Base-by-base conservation (phyloP, 164 flowering plant genomes). In the Umbellularia californica region DNA sequence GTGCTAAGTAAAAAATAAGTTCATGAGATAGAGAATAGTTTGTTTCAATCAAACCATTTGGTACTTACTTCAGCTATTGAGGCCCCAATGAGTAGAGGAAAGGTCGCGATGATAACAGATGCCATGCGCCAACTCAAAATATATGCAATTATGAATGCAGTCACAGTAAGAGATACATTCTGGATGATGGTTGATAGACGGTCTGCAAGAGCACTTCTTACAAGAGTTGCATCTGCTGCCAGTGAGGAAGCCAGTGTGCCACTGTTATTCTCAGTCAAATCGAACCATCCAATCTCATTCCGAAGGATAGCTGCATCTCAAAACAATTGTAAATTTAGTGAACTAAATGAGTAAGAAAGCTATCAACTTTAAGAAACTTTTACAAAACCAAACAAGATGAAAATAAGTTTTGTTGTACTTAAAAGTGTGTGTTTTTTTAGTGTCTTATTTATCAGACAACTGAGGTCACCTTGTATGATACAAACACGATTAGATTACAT, bases 231-330 rank as follows among this genome's bases (percentile, higher is more conserved):
- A 82, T 89, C 90, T 12, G 87, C 88, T 65, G 93, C 93, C 70
- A 93, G 81, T 55, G 73, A 83, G 68, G 93, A 85, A 14, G 84
- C 73, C 65, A 91, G 75, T 14, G 87, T 78, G 5, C 92, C 88
- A 47, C 85, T 85, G 55, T 75, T 88, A 47, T 91, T 90, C 77
- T 88, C 93, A 13, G 89, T 90, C 79, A 82, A 72, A 83, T 93
- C 96, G 71, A 90, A 93, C 98, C 96, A 93, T 6, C 91, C 94
- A 74, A 90, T 74, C 84, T 93, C 95, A 71, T 90, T 91, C n/a
- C 77, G 67, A 70, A 93, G 91, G 28, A 93, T 88, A 67, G 92
- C 96, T 93, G 91, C 76, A 71, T 35, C 41, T 67, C n/a, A 19
- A 30, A 67, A 67, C n/a, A 30, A 67, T 13, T 9, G 5, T n/a